These are phyloP conservation scores for Dothiorella sarmentorum DNA, from an alignment of 2,329 filamentous ascomycete genomes.

Conservation along the genomic window DNA sequence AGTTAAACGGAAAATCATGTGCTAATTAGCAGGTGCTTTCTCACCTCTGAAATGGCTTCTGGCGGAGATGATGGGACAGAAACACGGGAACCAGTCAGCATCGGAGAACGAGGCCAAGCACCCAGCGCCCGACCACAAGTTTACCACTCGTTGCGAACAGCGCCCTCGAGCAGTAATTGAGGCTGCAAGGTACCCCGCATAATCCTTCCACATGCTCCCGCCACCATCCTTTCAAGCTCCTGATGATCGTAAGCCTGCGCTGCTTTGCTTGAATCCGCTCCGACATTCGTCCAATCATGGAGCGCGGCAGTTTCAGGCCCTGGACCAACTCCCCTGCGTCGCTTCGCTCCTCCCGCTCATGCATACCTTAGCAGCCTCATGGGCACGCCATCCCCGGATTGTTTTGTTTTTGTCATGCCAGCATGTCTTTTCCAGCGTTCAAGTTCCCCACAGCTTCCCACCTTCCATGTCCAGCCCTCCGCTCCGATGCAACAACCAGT, in stretches of 20 bases:
- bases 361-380: background rate
- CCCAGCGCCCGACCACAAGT: background rate
- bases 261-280: background rate
- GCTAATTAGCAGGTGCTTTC: background rate
- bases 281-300: conserved; percentile 2
- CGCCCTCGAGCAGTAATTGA: background rate
- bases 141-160: background rate
- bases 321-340: background rate
- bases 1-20: background rate
- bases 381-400: background rate
- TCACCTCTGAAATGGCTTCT: background rate
- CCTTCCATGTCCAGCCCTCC: conserved; percentile 4
- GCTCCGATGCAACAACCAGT: background rate
- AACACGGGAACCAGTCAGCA: background rate
- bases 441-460: conserved; percentile 5
- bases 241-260: background rate
- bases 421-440: background rate
- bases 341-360: background rate
- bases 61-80: conserved; percentile 5
- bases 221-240: background rate
- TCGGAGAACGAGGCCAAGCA: background rate
- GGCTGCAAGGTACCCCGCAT: conserved; percentile 12
- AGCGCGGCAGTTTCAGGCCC: background rate
- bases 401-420: background rate
- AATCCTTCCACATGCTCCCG: background rate